phyloP scores from a whole-genome alignment of 2,329 filamentous ascomycete species.

The Apiospora koreana region DNA sequence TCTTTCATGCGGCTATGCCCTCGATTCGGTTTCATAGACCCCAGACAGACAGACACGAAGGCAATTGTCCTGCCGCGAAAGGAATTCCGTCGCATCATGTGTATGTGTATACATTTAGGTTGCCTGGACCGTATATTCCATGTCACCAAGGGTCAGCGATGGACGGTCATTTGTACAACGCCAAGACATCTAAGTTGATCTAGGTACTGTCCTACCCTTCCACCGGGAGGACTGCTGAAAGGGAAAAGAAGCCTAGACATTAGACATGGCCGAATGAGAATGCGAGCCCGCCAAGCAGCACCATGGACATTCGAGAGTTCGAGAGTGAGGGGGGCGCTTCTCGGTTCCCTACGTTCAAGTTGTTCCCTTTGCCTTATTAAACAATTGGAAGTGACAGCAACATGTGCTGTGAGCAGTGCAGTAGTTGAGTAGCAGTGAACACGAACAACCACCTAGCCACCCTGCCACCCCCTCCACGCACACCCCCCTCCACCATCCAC shows the following conservation, averaged over 20 bases:
- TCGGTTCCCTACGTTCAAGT: neutral
- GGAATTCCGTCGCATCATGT: neutral
- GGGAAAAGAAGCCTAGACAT: neutral
- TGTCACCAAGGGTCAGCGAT: neutral
- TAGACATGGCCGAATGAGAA: neutral
- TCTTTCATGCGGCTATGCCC: neutral
- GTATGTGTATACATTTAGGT: neutral
- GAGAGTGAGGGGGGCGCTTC: neutral
- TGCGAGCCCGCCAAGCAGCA: neutral
- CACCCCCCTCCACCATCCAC: neutral
- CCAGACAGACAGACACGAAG: neutral
- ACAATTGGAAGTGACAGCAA: neutral
- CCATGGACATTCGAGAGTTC: neutral
- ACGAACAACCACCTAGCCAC: conserved; percentile 7
- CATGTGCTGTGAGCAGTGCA: no score
- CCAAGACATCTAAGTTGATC: conserved; percentile 3
- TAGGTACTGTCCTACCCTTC: neutral
- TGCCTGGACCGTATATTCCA: neutral
- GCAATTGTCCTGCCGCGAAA: neutral
- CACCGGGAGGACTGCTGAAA: neutral
- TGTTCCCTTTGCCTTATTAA: no score
- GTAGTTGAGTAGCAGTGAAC: neutral
- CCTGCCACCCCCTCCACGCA: neutral
- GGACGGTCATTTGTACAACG: neutral
- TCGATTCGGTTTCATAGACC: neutral